These are phyloP conservation scores for Kuraishia capsulata DNA, from an alignment of 805 yeast genomes.

Conservation along the genomic window DNA sequence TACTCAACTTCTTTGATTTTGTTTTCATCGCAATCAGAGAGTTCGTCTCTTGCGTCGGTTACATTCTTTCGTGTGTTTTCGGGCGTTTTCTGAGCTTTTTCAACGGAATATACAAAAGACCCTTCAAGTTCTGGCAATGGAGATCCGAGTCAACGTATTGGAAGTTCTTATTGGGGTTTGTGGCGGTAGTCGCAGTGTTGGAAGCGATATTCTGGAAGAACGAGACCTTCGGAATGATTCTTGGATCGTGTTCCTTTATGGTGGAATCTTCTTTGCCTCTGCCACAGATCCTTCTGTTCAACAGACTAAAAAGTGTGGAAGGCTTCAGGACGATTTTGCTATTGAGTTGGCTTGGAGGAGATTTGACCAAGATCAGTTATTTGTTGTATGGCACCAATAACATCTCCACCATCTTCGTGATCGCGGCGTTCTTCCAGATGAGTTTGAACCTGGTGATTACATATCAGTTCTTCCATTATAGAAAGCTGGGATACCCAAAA, in stretches of 20 bases:
- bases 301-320: constrained; percentile 57
- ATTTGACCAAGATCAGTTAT: constrained; percentile 66
- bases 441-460: constrained; percentile 63
- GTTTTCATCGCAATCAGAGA: background rate
- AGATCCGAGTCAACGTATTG: constrained; percentile 46
- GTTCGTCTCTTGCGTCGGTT: background rate
- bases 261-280: constrained; percentile 68
- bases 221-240: constrained; percentile 17
- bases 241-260: constrained; percentile 35
- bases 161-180: constrained; percentile 47
- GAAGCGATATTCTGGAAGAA: constrained; percentile 15
- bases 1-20: background rate
- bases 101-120: constrained; percentile 61
- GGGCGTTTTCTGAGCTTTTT: constrained; percentile 37
- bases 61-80: background rate
- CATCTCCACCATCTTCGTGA: constrained; percentile 52
- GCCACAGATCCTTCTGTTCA: constrained; percentile 67
- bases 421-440: constrained; percentile 76
- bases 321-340: constrained; percentile 72
- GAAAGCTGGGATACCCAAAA: constrained; percentile 14
- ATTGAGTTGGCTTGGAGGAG: constrained; percentile 86
- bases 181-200: constrained; percentile 7
- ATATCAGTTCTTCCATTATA: constrained; percentile 62
- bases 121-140: constrained; percentile 85
- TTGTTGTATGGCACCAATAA: constrained; percentile 68